A percentile compares a stretch with the other conserved stretches of the same genome.
Conservation (phyloP, 768 basidiomycete genomes). For the Amanita subjunquillea region DNA sequence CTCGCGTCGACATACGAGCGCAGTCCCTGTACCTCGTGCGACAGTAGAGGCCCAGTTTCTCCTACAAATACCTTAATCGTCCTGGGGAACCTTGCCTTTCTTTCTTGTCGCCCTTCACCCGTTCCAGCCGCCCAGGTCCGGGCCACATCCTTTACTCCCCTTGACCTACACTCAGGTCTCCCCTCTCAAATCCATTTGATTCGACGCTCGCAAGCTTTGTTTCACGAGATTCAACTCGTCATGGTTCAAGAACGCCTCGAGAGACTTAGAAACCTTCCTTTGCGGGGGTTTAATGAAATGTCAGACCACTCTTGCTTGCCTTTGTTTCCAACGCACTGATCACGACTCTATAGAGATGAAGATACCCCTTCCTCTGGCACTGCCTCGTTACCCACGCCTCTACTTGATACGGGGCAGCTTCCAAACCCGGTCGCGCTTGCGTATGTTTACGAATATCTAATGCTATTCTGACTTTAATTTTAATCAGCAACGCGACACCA, state of each 20-base stretch:
- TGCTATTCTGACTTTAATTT: constrained; percentile 2
- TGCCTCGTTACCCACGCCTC: constrained; percentile 23
- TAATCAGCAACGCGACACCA: constrained; percentile 7
- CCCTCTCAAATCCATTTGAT: neutral
- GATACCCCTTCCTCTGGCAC: constrained; percentile 22
- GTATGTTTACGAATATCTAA: neutral
- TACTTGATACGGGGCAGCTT: neutral
- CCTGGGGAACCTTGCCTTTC: constrained; percentile 11
- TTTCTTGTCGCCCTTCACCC: constrained; percentile 7
- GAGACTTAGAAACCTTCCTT: constrained; percentile 9
- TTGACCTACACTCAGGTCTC: neutral
- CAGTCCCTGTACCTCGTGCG: constrained; percentile 6
- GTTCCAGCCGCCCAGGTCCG: constrained; percentile 6
- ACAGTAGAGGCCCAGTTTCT: constrained; percentile 5
- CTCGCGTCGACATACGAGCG: constrained; percentile 1
- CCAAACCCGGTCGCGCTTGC: neutral
- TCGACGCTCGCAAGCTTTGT: neutral
- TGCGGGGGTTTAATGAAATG: constrained; percentile 14
- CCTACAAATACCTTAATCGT: constrained; percentile 10
- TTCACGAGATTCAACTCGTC: constrained; percentile 9
- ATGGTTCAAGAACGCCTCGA: constrained; percentile 15
- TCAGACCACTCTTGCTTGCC: constrained; percentile 2
- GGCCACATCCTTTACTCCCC: constrained; percentile 5
- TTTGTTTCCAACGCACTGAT: constrained; percentile 4
- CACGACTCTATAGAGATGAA: constrained; percentile 11